phyloP scores from a whole-genome alignment of 1,139 yeast species.

The Saccharomyces hybrid region DNA sequence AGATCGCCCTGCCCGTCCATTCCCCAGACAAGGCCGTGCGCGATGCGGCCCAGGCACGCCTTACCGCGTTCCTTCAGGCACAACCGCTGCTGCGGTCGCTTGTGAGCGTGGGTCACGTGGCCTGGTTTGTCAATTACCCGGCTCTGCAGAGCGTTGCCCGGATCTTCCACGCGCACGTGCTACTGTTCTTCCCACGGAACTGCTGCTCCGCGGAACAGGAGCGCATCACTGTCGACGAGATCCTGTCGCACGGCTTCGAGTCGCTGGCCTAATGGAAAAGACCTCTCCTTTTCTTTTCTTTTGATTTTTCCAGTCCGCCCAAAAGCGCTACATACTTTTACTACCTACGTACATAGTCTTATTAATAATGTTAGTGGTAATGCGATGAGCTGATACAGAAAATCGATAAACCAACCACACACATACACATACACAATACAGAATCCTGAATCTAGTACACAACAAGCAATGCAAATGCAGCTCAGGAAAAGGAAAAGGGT shows the following conservation, averaged over 20 bases:
- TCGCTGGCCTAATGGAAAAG: not conserved
- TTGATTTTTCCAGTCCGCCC: not conserved
- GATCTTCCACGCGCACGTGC: conserved; percentile 54
- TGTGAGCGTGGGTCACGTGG: conserved; percentile 4
- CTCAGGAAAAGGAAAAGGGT: conserved; percentile 17
- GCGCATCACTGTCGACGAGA: not conserved
- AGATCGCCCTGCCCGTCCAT: conserved; percentile 35
- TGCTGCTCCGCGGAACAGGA: not conserved
- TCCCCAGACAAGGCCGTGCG: conserved; percentile 12
- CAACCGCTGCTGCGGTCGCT: not conserved
- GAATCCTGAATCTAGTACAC: not conserved
- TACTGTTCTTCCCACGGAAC: conserved; percentile 14
- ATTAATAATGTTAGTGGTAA: conserved; percentile 3
- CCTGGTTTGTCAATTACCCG: conserved; percentile 60
- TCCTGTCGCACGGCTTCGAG: not conserved
- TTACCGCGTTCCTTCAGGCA: not conserved
- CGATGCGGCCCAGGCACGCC: conserved; percentile 8
- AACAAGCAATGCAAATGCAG: conserved; percentile 7
- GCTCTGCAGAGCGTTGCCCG: conserved; percentile 51
- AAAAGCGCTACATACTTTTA: not conserved
- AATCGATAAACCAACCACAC: no score
- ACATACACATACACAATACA: no score
- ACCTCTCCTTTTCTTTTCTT: not conserved
- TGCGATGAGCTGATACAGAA: conserved; percentile 4
- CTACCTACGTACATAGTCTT: not conserved